Evolutionary conservation across 805 yeast species (phyloP), one percentile per base, ranked within the genome.

Genomic region (Metschnikowia chrysomelidarum): DNA sequence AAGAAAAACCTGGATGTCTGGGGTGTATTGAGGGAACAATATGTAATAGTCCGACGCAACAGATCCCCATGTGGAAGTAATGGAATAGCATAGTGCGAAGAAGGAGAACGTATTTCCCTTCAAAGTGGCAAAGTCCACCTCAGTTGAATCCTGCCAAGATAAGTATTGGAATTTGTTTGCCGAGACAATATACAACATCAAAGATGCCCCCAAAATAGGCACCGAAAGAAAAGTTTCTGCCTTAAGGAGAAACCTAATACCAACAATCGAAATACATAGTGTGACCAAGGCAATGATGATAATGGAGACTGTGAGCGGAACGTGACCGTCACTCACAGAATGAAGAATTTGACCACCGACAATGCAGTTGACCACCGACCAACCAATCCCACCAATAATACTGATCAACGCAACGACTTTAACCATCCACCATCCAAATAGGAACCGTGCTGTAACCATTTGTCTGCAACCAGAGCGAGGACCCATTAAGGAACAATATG

Each of bases 361-460:
- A 4, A 62, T 64, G 40, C 66, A 60, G 35, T 62, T 62, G 7
- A 62, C 65, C 14, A 62, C 60, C 5, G 64, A 57, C 68, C 68
- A 63, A 2, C 69, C 68, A 14, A 58, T 43, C 8, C 61, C 60
- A 11, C 65, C 62, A 19, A 62, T 44, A 9, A 59, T 54, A 36
- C 62, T 52, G 10, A 62, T 45, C 7, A 61, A 16, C 2, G 64
- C 55, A 1, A 61, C 56, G 15, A 60, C 41, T 40, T 55, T 54
- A 7, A 59, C 58, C 3, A 62, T 64, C 65, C 67, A 62, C 29
- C 44, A 53, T 4, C 68, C 68, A 37, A 60, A 63, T 8, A 62
- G 43, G 31, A 60, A 60, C 27, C 64, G 43, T 6, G 67, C 64
- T 24, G 62, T 56, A 1, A 61, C 67, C 52, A 62, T 59, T 35